Conservation (phyloP, 2,329 filamentous ascomycete species). For the Talaromyces sp. region DNA sequence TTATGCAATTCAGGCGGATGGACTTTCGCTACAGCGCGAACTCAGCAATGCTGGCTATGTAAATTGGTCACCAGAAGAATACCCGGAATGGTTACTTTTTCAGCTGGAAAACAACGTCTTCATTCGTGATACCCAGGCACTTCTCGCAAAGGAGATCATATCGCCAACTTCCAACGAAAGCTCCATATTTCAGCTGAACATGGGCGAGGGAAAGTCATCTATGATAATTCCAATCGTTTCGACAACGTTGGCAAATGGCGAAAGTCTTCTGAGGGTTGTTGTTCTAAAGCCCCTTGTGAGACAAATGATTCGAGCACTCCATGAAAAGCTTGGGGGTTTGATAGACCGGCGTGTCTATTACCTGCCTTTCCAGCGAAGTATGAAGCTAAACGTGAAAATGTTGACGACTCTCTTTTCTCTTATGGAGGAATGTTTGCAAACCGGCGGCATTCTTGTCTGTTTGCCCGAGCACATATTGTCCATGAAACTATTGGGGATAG, state of each 20-base stretch:
- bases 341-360: conserved; percentile 41
- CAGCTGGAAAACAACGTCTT: conserved; percentile 60
- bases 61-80: conserved; percentile 49
- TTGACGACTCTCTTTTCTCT: conserved; percentile 18
- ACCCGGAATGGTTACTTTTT: conserved; percentile 59
- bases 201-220: conserved; percentile 67
- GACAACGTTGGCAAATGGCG: conserved; percentile 46
- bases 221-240: conserved; percentile 64
- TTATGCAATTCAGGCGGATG: too few species aligned
- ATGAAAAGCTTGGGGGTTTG: conserved; percentile 41
- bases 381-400: conserved; percentile 35
- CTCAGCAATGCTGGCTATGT: conserved; percentile 47
- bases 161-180: conserved; percentile 21
- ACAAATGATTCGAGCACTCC: conserved; percentile 50
- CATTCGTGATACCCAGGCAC: conserved; percentile 56
- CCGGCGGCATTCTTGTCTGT: conserved; percentile 53
- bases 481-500: conserved; percentile 57
- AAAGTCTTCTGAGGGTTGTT: conserved; percentile 51
- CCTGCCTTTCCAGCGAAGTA: conserved; percentile 36
- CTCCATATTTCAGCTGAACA: conserved; percentile 61
- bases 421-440: conserved; percentile 39
- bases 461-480: conserved; percentile 52
- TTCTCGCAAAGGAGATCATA: conserved; percentile 55
- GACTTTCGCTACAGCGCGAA: background rate
- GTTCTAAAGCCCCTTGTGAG: conserved; percentile 57